Base-by-base conservation (phyloP, 2,329 filamentous ascomycete genomes). In the Penicillium hesseltinei region DNA sequence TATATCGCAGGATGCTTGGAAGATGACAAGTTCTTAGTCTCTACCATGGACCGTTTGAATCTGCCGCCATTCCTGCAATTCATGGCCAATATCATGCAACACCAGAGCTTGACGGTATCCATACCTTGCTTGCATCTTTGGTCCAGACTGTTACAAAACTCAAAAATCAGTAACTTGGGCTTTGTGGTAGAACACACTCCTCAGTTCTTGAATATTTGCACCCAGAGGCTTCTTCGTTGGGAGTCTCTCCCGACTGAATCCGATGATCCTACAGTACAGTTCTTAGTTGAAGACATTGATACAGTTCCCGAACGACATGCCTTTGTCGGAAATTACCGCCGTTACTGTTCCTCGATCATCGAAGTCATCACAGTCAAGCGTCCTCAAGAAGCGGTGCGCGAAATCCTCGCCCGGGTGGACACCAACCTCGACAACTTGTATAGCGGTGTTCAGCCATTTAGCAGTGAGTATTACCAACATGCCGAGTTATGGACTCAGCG, bases 241-340 rank as follows among this genome's bases (percentile, higher is more conserved):
- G 94, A 99, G 73, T 87, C 84, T 61, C 78, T 97, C 2, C 90
- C 92, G 0, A 87, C 93, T 62, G 89, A 96, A 61, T 89, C 88
- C 0, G 84, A 90, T 46, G 88, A 97, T 66, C 82, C 90, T 2
- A 92, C 89, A 0, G 84, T 92, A 57, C 79, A 91, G 11, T 94
- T 96, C 64, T 81, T 99, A 1, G 82, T 92, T 67, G 92, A 97
- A 69, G 94, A 99, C 70, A 95, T 96, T 55, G 94, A 99, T 69
- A 97, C 93, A 0, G 81, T 93, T 21, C 94, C 94, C 0, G 94
- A 99, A 72, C 85, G 92, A 25, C 94, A 99, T 75, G 91, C 92
- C 1, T 99, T 99, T 72, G 82, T 97, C 11, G 92, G 93, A 4
- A 97, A 99, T 70, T 99, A 99, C 73, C 84, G 94, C 39, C 85